phyloP scores from a whole-genome alignment of 768 basidiomycete species.

The Serpula lacrymans region DNA sequence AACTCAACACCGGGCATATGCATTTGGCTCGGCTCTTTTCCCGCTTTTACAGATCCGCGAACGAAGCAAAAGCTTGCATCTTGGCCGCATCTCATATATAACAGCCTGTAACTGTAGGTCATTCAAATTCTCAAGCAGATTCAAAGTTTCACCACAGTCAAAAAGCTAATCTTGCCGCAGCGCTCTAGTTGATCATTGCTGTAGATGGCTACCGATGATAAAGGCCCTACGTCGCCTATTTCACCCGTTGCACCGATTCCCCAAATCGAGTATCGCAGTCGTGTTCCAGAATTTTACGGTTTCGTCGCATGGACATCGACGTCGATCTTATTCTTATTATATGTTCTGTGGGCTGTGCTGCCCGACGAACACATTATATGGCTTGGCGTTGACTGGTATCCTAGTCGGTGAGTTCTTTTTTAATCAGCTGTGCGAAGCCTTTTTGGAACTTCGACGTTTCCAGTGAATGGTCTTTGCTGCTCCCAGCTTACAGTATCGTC shows the following conservation, averaged over 20 bases:
- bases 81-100: no score
- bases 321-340: slow-evolving; percentile 63
- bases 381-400: slow-evolving; percentile 81
- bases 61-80: background rate
- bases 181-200: no score
- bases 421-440: background rate
- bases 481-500: slow-evolving; percentile 76
- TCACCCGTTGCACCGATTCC: slow-evolving; percentile 39
- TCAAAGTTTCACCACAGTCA: no score
- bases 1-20: no score
- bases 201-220: no score
- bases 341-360: slow-evolving; percentile 76
- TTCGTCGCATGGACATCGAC: slow-evolving; percentile 85
- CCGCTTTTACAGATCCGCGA: slow-evolving; percentile 9
- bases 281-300: slow-evolving; percentile 86
- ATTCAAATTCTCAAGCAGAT: no score
- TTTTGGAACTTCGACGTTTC: slow-evolving; percentile 3
- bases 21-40: slow-evolving; percentile 12
- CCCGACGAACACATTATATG: slow-evolving; percentile 67
- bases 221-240: slow-evolving; percentile 44
- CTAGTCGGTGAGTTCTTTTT: slow-evolving; percentile 60
- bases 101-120: no score
- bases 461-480: slow-evolving; percentile 83
- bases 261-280: slow-evolving; percentile 49
- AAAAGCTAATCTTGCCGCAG: no score